Evolutionary conservation across 78 protist species (phyloP), one percentile per base, ranked within the genome.

Genomic region (Emiliania huxleyi): DNA sequence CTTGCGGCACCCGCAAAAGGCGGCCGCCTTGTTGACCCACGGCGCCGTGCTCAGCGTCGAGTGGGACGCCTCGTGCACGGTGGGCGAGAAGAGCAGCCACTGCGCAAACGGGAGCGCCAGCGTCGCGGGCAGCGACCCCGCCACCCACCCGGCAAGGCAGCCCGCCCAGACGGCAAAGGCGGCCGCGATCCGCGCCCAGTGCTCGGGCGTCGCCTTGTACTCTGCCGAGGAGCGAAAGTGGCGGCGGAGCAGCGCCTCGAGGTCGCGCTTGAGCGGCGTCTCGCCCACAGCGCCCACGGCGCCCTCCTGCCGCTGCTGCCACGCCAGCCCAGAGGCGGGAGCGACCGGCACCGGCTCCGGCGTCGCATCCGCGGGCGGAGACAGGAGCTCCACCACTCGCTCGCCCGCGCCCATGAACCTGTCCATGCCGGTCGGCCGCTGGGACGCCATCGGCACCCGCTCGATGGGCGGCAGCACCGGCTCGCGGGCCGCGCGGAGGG

Each of bases 61-160:
- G 46, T 77, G 87, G n/a, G 87, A 37, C 26, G 87, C 44, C 87
- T 77, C 87, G 46, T 77, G 87, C 19, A 40, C 45, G 35, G 87
- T 42, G 18, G 33, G 46, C 35, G 87, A 40, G 46, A 40, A 40
- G 87, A 77, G 87, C 35, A 77, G 44, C 87, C 87, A 77, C 19
- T 38, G 49, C n/a, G 48, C 48, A 1, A 37, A 40, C 38, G 87
- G 87, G 48, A 77, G 87, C 46, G 12, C 29, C 33, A 23, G 4
- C n/a, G 49, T 42, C 46, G 44, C 87, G 19, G 46, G n/a, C 23
- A 23, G 15, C 29, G 29, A 19, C 18, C 38, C 87, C 0, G 1
- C 33, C 29, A 23, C n/a, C 87, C 87, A 77, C 2, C 87, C 46
- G 33, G n/a, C 6, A 21, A 40, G 22, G 46, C 87, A 77, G 18